phyloP scores from a whole-genome alignment of 306 rosid genomes.

The Alnus rubra region DNA sequence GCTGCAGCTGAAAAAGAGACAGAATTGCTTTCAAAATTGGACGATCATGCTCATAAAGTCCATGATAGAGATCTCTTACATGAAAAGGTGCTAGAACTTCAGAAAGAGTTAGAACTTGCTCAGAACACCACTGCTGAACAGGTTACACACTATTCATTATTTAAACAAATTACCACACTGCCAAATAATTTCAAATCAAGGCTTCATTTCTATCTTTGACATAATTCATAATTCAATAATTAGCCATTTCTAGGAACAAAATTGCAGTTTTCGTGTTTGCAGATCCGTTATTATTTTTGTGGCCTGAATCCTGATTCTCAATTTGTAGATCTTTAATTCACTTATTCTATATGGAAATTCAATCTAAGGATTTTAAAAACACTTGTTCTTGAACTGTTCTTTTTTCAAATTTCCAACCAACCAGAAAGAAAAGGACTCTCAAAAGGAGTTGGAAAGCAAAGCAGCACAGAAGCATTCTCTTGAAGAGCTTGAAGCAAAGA shows the following conservation, averaged over 20 bases:
- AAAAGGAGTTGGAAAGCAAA: slow-evolving; percentile 57
- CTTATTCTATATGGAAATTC: slow-evolving; percentile 5
- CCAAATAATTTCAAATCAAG: background rate
- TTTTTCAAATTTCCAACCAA: slow-evolving; percentile 25
- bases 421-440: slow-evolving; percentile 69
- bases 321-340: background rate
- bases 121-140: slow-evolving; percentile 49
- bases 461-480: slow-evolving; percentile 56
- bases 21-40: slow-evolving; percentile 61
- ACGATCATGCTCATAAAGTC: slow-evolving; percentile 49
- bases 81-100: slow-evolving; percentile 63
- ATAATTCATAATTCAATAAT: background rate
- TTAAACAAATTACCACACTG: background rate
- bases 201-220: background rate
- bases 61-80: slow-evolving; percentile 53
- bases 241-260: background rate
- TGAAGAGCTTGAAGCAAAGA: slow-evolving; percentile 72
- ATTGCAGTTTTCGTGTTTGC: background rate
- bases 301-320: background rate
- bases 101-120: slow-evolving; percentile 64
- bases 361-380: background rate
- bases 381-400: slow-evolving; percentile 15
- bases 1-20: slow-evolving; percentile 64
- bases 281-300: background rate
- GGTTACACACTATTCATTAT: slow-evolving; percentile 40